phyloP scores from a whole-genome alignment of 345 rosid genomes.

The sweet orange (Citrus sinensis) region DVS_A1.0 CM039169.1:17233501-17234000 shows the following conservation, averaged over 20 bases:
- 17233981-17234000: not conserved
- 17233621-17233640: conserved; percentile 86
- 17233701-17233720: conserved; percentile 77
- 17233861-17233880: not conserved
- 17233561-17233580: conserved; percentile 87
- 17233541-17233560: conserved; percentile 56
- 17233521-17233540: not conserved
- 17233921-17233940: not conserved
- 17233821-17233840: not conserved
- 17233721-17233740: conserved; percentile 76
- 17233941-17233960: not conserved
- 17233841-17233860: not conserved
- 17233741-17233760: conserved; percentile 35
- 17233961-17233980: not conserved
- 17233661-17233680: conserved; percentile 34
- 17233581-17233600: conserved; percentile 84
- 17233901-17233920: not conserved
- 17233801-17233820: not conserved
- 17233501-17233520: conserved; percentile 2
- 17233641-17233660: conserved; percentile 43
- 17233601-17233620: conserved; percentile 94
- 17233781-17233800: not conserved
- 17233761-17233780: not conserved
- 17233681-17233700: conserved; percentile 80
- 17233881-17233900: not conserved